Percentiles rank a stretch among this genome's conserved stretches.
phyloP scores from a whole-genome alignment of 148 eudicot genomes.

The Arbutus unedo region DNA sequence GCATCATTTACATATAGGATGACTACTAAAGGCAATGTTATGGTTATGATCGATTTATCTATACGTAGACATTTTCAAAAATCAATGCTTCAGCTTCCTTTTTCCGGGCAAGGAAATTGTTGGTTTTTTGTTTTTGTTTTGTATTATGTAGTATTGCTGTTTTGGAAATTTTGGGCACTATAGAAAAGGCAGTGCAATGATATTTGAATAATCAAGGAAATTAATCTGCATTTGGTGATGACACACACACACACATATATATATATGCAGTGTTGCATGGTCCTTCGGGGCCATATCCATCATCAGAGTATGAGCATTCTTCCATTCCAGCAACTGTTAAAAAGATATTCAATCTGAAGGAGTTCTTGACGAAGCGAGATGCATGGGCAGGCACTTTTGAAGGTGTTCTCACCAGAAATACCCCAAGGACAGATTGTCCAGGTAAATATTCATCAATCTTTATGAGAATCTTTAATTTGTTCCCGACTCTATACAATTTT shows the following conservation, averaged over 20 bases:
- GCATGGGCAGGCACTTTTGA: conserved; percentile 89
- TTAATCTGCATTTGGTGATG: background rate
- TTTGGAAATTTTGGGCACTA: background rate
- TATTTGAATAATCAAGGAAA: background rate
- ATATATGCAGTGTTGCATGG: conserved; percentile 61
- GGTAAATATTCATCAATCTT: conserved; percentile 30
- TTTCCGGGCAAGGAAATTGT: no score
- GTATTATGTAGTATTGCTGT: no score
- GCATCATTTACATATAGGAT: no score
- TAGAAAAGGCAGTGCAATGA: background rate
- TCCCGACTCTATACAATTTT: no score
- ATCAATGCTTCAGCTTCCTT: no score
- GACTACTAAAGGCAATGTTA: no score
- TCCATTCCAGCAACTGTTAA: conserved; percentile 79
- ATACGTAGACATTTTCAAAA: no score
- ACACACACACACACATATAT: no score
- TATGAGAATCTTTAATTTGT: no score
- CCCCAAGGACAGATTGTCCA: conserved; percentile 80
- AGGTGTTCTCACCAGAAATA: conserved; percentile 34
- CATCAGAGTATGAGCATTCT: conserved; percentile 77
- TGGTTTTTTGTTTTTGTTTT: no score
- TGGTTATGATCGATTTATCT: no score
- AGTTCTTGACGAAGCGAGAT: conserved; percentile 66
- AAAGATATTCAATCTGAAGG: conserved; percentile 69
- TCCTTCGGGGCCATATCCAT: conserved; percentile 59